Evolutionary conservation across 202 grass and related monocot genomes (phyloP), one percentile per base, ranked within the genome.

Genomic region (Carex sylvatica): DNA sequence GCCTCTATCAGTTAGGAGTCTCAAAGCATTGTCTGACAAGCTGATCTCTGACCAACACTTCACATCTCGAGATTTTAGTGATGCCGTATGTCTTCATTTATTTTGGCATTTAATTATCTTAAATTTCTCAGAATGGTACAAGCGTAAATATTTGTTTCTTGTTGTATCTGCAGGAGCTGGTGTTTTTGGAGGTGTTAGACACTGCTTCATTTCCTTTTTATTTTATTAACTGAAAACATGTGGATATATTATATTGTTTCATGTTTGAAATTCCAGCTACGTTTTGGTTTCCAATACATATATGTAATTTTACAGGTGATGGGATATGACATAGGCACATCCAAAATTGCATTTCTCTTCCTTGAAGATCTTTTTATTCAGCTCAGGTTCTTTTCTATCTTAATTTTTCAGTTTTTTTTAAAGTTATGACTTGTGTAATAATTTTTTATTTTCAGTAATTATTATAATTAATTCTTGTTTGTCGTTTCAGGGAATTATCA

Each of bases 1-100:
- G 58, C 88, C 92, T 0, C 31, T 93, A 61, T 90, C 90, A 11
- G 92, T 93, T 87, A 98, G 88, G 80, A 98, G 78, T 80, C 87
- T 98, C 62, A 95, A 98, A 85, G 87, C 92, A 24, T 83, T 95
- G 67, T 84, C 88, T 28, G 95, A 95, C 42, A 87, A 72, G 68
- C 65, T 93, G 79, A 95, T 98, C 19, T 58, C 53, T 5, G 90
- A 98, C 24, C 92, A 95, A 87, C 92, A 98, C 87, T 98, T 98
- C 87, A 98, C 89, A 8, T 88, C 85, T 62, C 80, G 83, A 2
- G 92, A 98, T 91, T 95, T 95, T 7, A 83, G 77, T 16, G 63
- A 83, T 47, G 92, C 90, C 0, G 95, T 94, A 82, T 83, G 88
- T 85, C 80, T 33, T 61, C 9, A 8, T 16, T 42, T 55, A 53